Conservation (phyloP, 2,329 filamentous ascomycete species). For the Botrytis squamosa region DNA sequence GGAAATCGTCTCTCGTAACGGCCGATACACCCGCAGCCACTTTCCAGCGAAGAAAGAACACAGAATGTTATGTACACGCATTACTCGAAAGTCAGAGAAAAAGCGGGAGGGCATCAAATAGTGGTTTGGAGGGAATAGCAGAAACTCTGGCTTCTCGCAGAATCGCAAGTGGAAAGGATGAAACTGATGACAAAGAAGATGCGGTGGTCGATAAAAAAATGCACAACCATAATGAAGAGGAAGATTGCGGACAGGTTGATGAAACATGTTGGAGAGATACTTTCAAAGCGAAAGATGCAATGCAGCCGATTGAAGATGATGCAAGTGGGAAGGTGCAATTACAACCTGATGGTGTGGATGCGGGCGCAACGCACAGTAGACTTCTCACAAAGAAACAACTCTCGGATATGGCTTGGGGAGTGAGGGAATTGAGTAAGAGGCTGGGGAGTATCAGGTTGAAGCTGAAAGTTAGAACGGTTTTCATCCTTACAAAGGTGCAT, state of each 20-base stretch:
- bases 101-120: conserved; percentile 35
- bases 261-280: conserved; percentile 54
- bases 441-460: conserved; percentile 80
- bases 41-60: conserved; percentile 44
- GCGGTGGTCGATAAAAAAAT: conserved; percentile 25
- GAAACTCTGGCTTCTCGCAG: conserved; percentile 30
- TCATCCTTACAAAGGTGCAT: conserved; percentile 88
- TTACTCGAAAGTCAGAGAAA: conserved; percentile 58
- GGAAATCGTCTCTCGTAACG: conserved; percentile 64
- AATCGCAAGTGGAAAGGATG: conserved; percentile 21
- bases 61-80: conserved; percentile 65
- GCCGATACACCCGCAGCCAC: conserved; percentile 46
- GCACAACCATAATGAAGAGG: conserved; percentile 8
- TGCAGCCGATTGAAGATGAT: conserved; percentile 15
- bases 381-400: conserved; percentile 92
- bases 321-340: conserved; percentile 25
- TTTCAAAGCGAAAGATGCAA: conserved; percentile 22
- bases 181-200: conserved; percentile 8
- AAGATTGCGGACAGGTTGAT: conserved; percentile 51
- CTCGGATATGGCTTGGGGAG: conserved; percentile 95
- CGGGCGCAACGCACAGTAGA: conserved; percentile 52
- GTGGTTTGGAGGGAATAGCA: conserved; percentile 35
- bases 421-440: conserved; percentile 83
- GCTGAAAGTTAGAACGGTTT: conserved; percentile 78
- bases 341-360: conserved; percentile 23